A percentile compares a stretch with the other conserved stretches of the same genome.
Evolutionary conservation across 2,329 filamentous ascomycete species (phyloP).

Genomic region (Aaosphaeria arxii): DNA sequence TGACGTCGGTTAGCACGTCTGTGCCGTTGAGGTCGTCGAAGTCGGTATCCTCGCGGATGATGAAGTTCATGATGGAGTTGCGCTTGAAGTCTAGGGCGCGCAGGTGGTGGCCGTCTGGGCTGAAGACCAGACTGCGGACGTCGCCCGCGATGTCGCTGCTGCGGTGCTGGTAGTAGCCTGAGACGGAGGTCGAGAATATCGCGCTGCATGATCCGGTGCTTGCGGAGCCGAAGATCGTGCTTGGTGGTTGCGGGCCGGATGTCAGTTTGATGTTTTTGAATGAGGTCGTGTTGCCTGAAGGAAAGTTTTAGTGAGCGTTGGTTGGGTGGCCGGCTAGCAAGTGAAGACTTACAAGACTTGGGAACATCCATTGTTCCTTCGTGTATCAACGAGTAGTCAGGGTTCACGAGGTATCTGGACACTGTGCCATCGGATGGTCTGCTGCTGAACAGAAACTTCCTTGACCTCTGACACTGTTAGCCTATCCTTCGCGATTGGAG

Average conservation of each 20-base stretch:
- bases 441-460: constrained; percentile 15
- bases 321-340: not conserved
- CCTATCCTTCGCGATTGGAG: not conserved
- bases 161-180: constrained; percentile 11
- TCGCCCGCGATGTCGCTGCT: constrained; percentile 18
- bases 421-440: constrained; percentile 14
- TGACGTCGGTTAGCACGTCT: constrained; percentile 13
- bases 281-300: constrained; percentile 17
- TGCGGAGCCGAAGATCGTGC: constrained; percentile 16
- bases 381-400: constrained; percentile 13
- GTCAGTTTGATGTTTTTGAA: constrained; percentile 13
- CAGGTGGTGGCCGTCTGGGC: constrained; percentile 15
- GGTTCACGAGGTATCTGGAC: constrained; percentile 12
- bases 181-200: constrained; percentile 13
- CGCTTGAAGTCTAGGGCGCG: constrained; percentile 16
- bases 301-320: not conserved
- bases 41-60: constrained; percentile 9
- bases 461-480: constrained; percentile 8
- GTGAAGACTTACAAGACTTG: constrained; percentile 12
- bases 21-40: constrained; percentile 11
- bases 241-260: constrained; percentile 7
- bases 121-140: constrained; percentile 19
- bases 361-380: constrained; percentile 17
- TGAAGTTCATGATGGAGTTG: constrained; percentile 18
- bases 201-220: constrained; percentile 19